Percentiles rank a stretch among this genome's conserved stretches.
These are phyloP conservation scores for Botrytis elliptica DNA, from an alignment of 2,329 filamentous ascomycete species.

Conservation along the genomic window DNA sequence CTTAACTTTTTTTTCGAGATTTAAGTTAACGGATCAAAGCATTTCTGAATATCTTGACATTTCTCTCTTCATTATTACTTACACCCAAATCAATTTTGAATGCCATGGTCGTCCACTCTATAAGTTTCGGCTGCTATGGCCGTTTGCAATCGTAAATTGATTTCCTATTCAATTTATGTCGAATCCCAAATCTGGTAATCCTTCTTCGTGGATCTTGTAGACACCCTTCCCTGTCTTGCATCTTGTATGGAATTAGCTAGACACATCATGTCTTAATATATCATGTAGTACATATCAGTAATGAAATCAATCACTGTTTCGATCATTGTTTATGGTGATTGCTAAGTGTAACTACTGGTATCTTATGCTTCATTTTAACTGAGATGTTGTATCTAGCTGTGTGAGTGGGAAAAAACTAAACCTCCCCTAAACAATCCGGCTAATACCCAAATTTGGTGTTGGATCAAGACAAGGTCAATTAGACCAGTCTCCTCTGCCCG, in stretches of 20 bases:
- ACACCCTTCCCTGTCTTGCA: not conserved
- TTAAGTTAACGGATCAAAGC: not conserved
- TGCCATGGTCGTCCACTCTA: not conserved
- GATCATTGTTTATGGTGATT: not conserved
- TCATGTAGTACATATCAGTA: not conserved
- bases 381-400: not conserved
- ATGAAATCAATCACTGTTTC: not conserved
- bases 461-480: not conserved
- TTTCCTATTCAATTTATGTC: not conserved
- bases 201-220: not conserved
- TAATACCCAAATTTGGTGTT: not conserved
- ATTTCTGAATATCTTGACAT: not conserved
- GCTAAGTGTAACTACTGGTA: not conserved
- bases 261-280: not conserved
- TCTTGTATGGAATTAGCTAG: not conserved
- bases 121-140: not conserved
- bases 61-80: not conserved
- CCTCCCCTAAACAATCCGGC: not conserved
- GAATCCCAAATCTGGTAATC: not conserved
- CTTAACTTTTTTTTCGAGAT: not conserved
- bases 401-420: not conserved
- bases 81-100: not conserved
- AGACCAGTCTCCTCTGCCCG: not conserved
- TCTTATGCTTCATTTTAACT: slow-evolving; percentile 1
- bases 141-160: not conserved